Evolutionary conservation across 2,329 filamentous ascomycete species (phyloP).

Genomic region (Emergomyces africanus): DNA sequence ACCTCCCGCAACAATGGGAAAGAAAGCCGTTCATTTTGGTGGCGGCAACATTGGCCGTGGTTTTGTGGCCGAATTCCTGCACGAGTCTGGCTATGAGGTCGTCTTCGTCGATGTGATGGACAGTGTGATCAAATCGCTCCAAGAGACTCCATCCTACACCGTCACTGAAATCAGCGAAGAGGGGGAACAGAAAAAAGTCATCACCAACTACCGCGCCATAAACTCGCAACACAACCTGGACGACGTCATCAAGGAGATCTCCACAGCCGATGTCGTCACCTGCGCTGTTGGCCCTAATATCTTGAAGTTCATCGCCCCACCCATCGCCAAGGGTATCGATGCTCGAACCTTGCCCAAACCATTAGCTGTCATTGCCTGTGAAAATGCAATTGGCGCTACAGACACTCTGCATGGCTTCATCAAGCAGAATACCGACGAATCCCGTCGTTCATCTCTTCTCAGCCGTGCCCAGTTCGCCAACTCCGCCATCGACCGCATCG

Average conservation of each 20-base stretch:
- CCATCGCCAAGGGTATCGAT: slow-evolving; percentile 89
- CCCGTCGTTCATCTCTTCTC: slow-evolving; percentile 55
- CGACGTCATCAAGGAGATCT: slow-evolving; percentile 72
- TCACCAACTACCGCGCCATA: slow-evolving; percentile 93
- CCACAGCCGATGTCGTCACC: slow-evolving; percentile 79
- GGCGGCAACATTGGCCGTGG: slow-evolving; percentile 79
- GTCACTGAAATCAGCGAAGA: slow-evolving; percentile 87
- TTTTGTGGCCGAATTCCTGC: slow-evolving; percentile 82
- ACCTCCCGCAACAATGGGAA: slow-evolving; percentile 20
- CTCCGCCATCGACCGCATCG: slow-evolving; percentile 96
- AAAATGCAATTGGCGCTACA: slow-evolving; percentile 94
- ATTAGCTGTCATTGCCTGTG: slow-evolving; percentile 87
- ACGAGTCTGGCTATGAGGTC: slow-evolving; percentile 91
- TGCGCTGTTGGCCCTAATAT: slow-evolving; percentile 96
- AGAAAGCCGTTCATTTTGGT: slow-evolving; percentile 71
- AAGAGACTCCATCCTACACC: slow-evolving; percentile 63
- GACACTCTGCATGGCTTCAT: slow-evolving; percentile 75
- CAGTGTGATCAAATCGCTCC: slow-evolving; percentile 64
- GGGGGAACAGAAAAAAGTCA: slow-evolving; percentile 65
- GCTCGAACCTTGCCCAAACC: slow-evolving; percentile 53
- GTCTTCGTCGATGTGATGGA: slow-evolving; percentile 94
- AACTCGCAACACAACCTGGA: slow-evolving; percentile 80
- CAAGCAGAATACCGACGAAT: slow-evolving; percentile 58
- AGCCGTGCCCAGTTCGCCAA: slow-evolving; percentile 83
- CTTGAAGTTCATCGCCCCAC: slow-evolving; percentile 88